Percentiles rank a stretch among this genome's conserved stretches.
Evolutionary conservation across 2,329 filamentous ascomycete genomes (phyloP).

Genomic region (Cryphonectria naterciae): DNA sequence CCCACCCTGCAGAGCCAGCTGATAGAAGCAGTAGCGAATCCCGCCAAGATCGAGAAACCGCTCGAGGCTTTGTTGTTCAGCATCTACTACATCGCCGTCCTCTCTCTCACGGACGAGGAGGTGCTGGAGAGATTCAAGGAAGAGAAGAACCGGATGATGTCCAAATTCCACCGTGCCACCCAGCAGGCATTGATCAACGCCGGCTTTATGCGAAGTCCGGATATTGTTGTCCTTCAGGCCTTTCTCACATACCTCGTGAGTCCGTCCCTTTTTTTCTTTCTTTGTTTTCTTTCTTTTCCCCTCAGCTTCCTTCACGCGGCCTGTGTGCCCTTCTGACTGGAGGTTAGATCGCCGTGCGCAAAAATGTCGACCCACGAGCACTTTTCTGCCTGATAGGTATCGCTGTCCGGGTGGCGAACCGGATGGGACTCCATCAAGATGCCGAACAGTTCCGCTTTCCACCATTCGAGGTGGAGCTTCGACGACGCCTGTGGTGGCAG

Average conservation of each 20-base stretch:
- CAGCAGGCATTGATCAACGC: conserved; percentile 70
- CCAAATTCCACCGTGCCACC: conserved; percentile 59
- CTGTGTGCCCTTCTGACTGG: conserved; percentile 32
- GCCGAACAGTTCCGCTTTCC: conserved; percentile 53
- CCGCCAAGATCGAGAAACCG: conserved; percentile 56
- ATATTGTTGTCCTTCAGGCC: conserved; percentile 69
- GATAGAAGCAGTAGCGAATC: conserved; percentile 62
- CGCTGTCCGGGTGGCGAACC: conserved; percentile 68
- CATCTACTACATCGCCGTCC: conserved; percentile 63
- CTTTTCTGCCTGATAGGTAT: conserved; percentile 66
- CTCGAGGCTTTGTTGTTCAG: conserved; percentile 72
- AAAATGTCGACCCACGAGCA: conserved; percentile 63
- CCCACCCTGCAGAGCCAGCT: conserved; percentile 68
- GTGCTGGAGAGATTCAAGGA: conserved; percentile 57
- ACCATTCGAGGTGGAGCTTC: conserved; percentile 69
- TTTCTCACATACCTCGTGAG: conserved; percentile 68
- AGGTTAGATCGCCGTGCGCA: conserved; percentile 57
- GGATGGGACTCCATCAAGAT: conserved; percentile 71
- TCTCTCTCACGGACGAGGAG: conserved; percentile 60
- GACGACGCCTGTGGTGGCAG: conserved; percentile 76
- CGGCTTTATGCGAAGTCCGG: conserved; percentile 67
- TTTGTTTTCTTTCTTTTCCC: not conserved
- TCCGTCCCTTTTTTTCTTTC: conserved; percentile 10
- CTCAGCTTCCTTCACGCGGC: too few species aligned
- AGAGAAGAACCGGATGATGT: conserved; percentile 53